Conservation (phyloP, 2,329 filamentous ascomycete species). For the Orbilia ellipsospora region DNA sequence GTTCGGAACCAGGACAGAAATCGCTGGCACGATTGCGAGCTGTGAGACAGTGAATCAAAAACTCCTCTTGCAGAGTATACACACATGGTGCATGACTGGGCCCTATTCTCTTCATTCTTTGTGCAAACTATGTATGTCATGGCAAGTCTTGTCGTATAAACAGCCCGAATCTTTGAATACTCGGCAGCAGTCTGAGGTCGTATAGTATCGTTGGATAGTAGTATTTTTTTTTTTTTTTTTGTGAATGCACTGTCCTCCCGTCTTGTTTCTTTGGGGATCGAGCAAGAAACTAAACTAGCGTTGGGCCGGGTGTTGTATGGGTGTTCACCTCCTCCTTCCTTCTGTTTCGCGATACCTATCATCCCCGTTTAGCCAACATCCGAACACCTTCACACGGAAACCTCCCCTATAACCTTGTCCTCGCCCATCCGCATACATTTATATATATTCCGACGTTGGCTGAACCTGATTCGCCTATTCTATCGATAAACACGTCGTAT, state of each 20-base stretch:
- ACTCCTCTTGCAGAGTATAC: no score
- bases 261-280: no score
- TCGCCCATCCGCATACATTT: not conserved
- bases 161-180: no score
- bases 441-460: not conserved
- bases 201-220: not conserved
- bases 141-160: no score
- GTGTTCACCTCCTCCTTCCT: slow-evolving; percentile 3
- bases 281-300: not conserved
- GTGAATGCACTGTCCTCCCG: not conserved
- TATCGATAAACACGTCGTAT: not conserved
- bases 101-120: no score
- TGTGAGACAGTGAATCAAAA: no score
- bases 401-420: not conserved
- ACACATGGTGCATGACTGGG: no score
- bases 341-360: slow-evolving; percentile 3
- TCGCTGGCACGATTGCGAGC: no score
- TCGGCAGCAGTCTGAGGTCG: no score
- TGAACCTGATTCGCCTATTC: not conserved
- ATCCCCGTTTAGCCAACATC: not conserved
- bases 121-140: no score
- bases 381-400: not conserved
- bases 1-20: no score
- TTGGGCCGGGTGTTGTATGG: not conserved
- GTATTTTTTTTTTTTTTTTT: no score